Evolutionary conservation across 208 protist genomes (phyloP).

Genomic region (Porcisia deanei): DNA sequence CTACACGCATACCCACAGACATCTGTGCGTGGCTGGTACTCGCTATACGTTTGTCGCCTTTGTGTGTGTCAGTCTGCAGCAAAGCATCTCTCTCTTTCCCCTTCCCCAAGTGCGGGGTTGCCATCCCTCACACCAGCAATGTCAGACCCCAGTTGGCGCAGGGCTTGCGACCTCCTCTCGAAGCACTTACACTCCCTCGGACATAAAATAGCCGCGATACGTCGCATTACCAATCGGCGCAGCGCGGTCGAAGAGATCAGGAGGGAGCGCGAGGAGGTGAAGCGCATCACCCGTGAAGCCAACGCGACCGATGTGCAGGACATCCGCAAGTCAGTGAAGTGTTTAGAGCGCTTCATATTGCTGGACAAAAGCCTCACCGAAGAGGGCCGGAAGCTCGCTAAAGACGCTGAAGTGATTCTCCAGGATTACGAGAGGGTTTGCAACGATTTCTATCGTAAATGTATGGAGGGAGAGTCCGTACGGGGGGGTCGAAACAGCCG

Average conservation of each 20-base stretch:
- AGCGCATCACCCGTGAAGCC: slow-evolving; percentile 48
- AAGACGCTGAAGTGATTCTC: slow-evolving; percentile 65
- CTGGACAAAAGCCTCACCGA: slow-evolving; percentile 60
- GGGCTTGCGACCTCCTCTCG: slow-evolving; percentile 68
- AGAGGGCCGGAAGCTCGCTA: slow-evolving; percentile 75
- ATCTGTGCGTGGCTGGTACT: no score
- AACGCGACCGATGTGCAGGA: slow-evolving; percentile 71
- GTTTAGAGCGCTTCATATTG: slow-evolving; percentile 78
- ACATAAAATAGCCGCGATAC: slow-evolving; percentile 59
- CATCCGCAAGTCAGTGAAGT: slow-evolving; percentile 65
- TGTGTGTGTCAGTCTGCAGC: not conserved
- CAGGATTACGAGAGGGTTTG: slow-evolving; percentile 74
- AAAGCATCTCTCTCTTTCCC: not conserved
- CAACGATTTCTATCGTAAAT: slow-evolving; percentile 85
- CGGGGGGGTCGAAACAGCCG: slow-evolving; percentile 33
- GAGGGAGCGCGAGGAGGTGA: slow-evolving; percentile 76
- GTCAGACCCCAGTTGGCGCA: slow-evolving; percentile 54
- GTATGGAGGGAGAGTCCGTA: slow-evolving; percentile 69
- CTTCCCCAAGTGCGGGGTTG: no score
- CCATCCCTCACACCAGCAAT: not conserved
- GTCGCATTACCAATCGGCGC: slow-evolving; percentile 79
- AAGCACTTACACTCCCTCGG: slow-evolving; percentile 64
- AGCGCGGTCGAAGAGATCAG: slow-evolving; percentile 61
- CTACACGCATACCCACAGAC: no score
- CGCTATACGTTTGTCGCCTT: not conserved